Percentiles rank a stretch among this genome's conserved stretches.
These are phyloP conservation scores for Bromus sterilis DNA, from an alignment of 176 grass and related monocot species.

Conservation along the genomic window DNA sequence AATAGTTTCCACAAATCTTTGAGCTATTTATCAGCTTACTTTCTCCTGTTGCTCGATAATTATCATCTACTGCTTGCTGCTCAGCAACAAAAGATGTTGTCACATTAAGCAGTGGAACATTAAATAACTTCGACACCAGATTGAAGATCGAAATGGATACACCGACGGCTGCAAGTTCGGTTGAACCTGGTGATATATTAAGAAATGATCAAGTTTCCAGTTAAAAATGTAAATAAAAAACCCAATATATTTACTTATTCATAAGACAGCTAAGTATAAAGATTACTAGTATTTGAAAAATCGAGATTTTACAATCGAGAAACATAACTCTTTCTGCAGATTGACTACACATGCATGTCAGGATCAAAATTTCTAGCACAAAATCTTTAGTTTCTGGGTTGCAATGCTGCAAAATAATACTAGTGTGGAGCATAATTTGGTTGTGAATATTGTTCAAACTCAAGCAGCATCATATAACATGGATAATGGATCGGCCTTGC, in stretches of 20 bases:
- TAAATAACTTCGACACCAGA: conserved; percentile 92
- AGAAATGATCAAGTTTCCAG: background rate
- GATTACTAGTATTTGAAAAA: background rate
- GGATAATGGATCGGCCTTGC: background rate
- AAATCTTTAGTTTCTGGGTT: background rate
- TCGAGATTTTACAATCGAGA: background rate
- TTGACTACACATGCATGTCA: background rate
- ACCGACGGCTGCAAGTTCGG: conserved; percentile 68
- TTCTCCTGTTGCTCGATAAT: background rate
- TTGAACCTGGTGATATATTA: conserved; percentile 41
- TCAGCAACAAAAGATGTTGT: conserved; percentile 94
- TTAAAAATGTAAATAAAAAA: background rate
- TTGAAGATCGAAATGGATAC: conserved; percentile 79
- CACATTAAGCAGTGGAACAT: conserved; percentile 82
- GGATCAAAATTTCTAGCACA: background rate
- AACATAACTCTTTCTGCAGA: background rate
- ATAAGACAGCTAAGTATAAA: background rate
- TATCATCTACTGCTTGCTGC: conserved; percentile 45
- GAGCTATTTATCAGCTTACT: conserved; percentile 10
- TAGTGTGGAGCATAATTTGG: background rate
- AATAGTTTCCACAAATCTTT: background rate
- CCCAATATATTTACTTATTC: background rate
- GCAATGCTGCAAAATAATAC: background rate
- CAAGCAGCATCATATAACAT: background rate
- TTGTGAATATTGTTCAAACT: background rate